phyloP scores from a whole-genome alignment of 257 asterid genomes.

The Forsythia viridissima region DNA sequence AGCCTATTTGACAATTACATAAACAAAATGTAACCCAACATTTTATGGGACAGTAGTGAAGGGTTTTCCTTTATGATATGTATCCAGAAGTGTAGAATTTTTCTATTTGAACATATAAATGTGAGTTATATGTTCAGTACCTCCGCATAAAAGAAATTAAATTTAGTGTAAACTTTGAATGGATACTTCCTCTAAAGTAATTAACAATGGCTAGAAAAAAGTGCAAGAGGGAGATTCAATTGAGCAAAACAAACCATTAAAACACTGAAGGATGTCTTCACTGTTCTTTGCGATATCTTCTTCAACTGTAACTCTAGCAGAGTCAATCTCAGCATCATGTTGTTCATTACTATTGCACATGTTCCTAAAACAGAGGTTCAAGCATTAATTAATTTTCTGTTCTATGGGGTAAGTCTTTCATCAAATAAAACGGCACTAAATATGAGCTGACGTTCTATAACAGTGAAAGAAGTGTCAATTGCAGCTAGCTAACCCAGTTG shows the following conservation, averaged over 20 bases:
- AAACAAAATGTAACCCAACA: too few species aligned
- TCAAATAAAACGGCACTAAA: background rate
- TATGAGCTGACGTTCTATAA: background rate
- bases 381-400: too few species aligned
- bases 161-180: too few species aligned
- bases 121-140: too few species aligned
- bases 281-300: constrained; percentile 53
- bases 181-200: background rate
- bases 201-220: background rate
- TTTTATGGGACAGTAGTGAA: too few species aligned
- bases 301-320: constrained; percentile 59
- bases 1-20: too few species aligned
- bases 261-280: constrained; percentile 41
- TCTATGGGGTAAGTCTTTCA: background rate
- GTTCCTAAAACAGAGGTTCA: constrained; percentile 43
- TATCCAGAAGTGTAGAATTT: too few species aligned
- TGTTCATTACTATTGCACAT: constrained; percentile 52
- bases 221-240: background rate
- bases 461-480: background rate
- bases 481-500: background rate
- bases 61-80: too few species aligned
- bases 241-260: constrained; percentile 50
- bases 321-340: constrained; percentile 58
- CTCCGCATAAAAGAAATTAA: too few species aligned
- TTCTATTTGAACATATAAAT: too few species aligned